These are phyloP conservation scores for Isoetes taiwanensis DNA, from an alignment of 75 land plant genomes.

Conservation along the genomic window DNA sequence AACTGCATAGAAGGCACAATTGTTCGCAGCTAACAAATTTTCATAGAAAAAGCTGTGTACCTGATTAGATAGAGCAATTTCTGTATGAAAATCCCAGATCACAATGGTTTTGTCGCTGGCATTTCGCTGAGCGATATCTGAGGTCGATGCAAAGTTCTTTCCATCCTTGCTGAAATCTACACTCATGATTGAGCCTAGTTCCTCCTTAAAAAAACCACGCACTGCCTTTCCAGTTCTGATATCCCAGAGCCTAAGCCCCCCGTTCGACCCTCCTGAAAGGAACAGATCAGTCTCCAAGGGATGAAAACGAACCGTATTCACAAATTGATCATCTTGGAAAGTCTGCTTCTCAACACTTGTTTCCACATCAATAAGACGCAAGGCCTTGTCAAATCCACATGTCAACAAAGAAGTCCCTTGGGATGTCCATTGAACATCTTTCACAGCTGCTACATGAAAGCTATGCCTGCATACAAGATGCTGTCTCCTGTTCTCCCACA, in stretches of 20 bases:
- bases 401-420: conserved; percentile 62
- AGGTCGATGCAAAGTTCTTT: conserved; percentile 54
- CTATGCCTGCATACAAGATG: conserved; percentile 41
- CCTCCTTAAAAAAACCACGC: conserved; percentile 34
- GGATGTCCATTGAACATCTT: conserved; percentile 70
- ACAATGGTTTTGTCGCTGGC: conserved; percentile 68
- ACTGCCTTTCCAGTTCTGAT: conserved; percentile 45
- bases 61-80: conserved; percentile 80
- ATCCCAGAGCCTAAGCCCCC: conserved; percentile 62
- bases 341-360: conserved; percentile 36
- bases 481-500: conserved; percentile 35
- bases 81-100: conserved; percentile 70
- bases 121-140: conserved; percentile 51
- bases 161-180: conserved; percentile 55
- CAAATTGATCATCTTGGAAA: conserved; percentile 57
- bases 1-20: too few species aligned
- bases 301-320: conserved; percentile 51
- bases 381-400: conserved; percentile 80
- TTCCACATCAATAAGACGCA: conserved; percentile 60
- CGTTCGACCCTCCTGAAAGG: conserved; percentile 72
- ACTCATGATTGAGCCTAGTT: conserved; percentile 71
- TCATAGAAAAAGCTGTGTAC: too few species aligned
- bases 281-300: conserved; percentile 44
- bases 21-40: too few species aligned
- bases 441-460: conserved; percentile 63